These are phyloP conservation scores for Kwoniella sp. DNA, from an alignment of 768 basidiomycete species.

Conservation along the genomic window DNA sequence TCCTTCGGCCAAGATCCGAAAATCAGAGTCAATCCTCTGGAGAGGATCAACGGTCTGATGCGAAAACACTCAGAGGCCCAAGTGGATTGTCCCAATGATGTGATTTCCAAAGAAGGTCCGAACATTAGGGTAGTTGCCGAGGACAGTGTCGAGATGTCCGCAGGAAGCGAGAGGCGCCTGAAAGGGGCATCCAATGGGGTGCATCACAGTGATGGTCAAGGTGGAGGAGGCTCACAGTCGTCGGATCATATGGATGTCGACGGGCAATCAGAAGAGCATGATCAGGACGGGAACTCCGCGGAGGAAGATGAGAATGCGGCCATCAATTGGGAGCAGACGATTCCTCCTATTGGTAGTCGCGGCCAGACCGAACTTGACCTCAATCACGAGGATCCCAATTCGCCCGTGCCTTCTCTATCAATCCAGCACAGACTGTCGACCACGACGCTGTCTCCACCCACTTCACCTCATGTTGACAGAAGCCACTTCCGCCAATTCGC, in stretches of 20 bases:
- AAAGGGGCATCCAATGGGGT: not conserved
- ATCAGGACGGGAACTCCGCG: not conserved
- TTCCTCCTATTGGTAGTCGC: not conserved
- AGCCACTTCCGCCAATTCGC: not conserved
- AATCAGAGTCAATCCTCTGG: not conserved
- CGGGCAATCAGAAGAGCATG: too few species aligned
- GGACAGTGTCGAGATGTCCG: not conserved
- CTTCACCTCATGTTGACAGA: not conserved
- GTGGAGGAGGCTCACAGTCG: too few species aligned
- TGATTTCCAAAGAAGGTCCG: too few species aligned
- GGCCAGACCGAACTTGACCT: not conserved
- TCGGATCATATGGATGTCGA: too few species aligned
- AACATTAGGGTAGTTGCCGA: not conserved
- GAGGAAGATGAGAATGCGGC: constrained; percentile 11
- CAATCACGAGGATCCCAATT: not conserved
- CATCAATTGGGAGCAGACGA: constrained; percentile 11
- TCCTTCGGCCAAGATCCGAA: constrained; percentile 2
- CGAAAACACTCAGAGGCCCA: not conserved
- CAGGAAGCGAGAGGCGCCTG: too few species aligned
- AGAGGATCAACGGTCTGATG: constrained; percentile 4
- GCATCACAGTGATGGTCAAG: too few species aligned
- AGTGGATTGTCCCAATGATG: not conserved
- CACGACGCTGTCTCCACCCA: not conserved
- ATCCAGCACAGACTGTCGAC: not conserved
- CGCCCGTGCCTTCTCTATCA: not conserved